Evolutionary conservation across 2,329 filamentous ascomycete species (phyloP).

Genomic region (Zymoseptoria tritici): DNA sequence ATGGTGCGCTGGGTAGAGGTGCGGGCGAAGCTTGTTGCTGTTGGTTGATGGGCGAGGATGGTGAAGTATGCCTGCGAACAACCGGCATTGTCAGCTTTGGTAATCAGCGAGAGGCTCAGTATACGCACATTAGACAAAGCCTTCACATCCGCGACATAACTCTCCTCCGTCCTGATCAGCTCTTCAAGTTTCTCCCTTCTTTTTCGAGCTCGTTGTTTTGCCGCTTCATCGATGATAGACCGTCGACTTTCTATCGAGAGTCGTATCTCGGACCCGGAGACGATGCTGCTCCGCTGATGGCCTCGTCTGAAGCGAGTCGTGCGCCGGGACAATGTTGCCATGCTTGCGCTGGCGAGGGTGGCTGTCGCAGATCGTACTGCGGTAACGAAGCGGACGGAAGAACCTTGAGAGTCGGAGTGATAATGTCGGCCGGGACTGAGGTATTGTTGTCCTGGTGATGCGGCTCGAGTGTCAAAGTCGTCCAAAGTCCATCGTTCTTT

Average conservation of each 20-base stretch:
- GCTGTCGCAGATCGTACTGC: slow-evolving; percentile 73
- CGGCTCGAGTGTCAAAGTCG: slow-evolving; percentile 22
- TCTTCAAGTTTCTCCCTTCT: slow-evolving; percentile 77
- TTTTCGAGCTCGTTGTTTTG: slow-evolving; percentile 64
- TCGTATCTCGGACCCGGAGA: slow-evolving; percentile 60
- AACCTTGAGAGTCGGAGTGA: slow-evolving; percentile 53
- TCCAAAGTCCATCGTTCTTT: slow-evolving; percentile 32
- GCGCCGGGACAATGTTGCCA: slow-evolving; percentile 54
- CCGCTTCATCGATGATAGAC: slow-evolving; percentile 55
- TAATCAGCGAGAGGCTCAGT: not conserved
- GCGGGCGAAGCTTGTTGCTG: slow-evolving; percentile 22
- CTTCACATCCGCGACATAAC: slow-evolving; percentile 80
- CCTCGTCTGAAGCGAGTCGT: slow-evolving; percentile 52
- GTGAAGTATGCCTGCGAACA: slow-evolving; percentile 37
- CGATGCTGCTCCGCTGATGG: slow-evolving; percentile 48
- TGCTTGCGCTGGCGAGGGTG: slow-evolving; percentile 66
- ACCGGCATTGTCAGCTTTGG: not conserved
- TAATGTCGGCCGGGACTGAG: slow-evolving; percentile 25
- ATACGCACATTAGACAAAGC: slow-evolving; percentile 71
- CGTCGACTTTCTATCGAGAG: slow-evolving; percentile 51
- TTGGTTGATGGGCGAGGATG: slow-evolving; percentile 25
- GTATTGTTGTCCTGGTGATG: slow-evolving; percentile 8
- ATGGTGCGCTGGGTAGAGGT: slow-evolving; percentile 25
- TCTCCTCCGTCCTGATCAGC: slow-evolving; percentile 75
- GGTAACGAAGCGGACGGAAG: slow-evolving; percentile 73